Evolutionary conservation across 2,329 filamentous ascomycete genomes (phyloP).

Genomic region (Colletotrichum chlorophyti): DNA sequence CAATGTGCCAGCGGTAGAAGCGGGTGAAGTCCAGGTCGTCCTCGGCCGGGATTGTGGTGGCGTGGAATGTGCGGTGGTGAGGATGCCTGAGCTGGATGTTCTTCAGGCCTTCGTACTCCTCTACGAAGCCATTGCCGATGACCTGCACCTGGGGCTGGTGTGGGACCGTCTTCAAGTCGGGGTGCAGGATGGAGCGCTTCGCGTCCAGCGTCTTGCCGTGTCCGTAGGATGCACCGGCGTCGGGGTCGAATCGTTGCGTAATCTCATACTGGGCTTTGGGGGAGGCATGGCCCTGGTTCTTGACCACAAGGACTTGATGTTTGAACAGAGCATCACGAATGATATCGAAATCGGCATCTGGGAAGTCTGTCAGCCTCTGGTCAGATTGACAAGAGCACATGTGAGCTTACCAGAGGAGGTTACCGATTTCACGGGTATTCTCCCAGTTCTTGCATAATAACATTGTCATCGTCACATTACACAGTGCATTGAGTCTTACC

Average conservation of each 20-base stretch:
- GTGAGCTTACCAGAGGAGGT: slow-evolving; percentile 59
- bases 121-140: slow-evolving; percentile 76
- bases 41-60: slow-evolving; percentile 61
- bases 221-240: slow-evolving; percentile 69
- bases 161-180: slow-evolving; percentile 81
- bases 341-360: slow-evolving; percentile 68
- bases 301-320: slow-evolving; percentile 75
- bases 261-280: slow-evolving; percentile 77
- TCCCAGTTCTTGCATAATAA: slow-evolving; percentile 40
- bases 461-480: slow-evolving; percentile 21
- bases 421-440: slow-evolving; percentile 67
- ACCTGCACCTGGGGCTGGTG: slow-evolving; percentile 79
- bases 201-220: slow-evolving; percentile 77
- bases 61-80: slow-evolving; percentile 80
- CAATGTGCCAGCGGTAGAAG: slow-evolving; percentile 84
- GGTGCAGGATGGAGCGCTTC: slow-evolving; percentile 72
- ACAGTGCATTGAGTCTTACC: slow-evolving; percentile 51
- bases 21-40: slow-evolving; percentile 58
- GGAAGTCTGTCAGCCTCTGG: slow-evolving; percentile 28
- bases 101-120: slow-evolving; percentile 73
- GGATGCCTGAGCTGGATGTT: slow-evolving; percentile 75
- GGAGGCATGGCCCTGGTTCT: slow-evolving; percentile 67
- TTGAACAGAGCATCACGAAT: slow-evolving; percentile 72
- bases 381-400: no score
- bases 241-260: slow-evolving; percentile 76